phyloP scores from a whole-genome alignment of 352 stramenopile species.

The Phytophthora brassicae region DNA sequence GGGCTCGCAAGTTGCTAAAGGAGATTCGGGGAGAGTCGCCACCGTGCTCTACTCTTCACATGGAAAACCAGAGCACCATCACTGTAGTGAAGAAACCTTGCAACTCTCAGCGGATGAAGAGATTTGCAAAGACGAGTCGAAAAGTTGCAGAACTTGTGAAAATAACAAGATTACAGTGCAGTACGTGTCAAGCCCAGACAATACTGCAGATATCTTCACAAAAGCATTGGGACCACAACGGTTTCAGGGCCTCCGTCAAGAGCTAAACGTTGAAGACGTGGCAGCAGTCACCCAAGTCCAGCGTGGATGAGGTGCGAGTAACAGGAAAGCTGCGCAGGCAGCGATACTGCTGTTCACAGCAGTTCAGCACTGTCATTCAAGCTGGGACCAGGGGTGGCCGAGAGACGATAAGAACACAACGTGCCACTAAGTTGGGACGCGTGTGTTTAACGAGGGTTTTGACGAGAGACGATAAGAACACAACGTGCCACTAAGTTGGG shows the following conservation, averaged over 20 bases:
- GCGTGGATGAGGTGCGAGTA: conserved; percentile 1
- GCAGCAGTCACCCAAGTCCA: not conserved
- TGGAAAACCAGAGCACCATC: not conserved
- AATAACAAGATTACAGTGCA: not conserved
- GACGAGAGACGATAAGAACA: not conserved
- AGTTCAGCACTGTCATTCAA: not conserved
- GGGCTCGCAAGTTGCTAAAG: not conserved
- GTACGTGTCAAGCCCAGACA: not conserved
- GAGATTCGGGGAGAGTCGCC: not conserved
- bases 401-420: not conserved
- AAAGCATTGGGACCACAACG: not conserved
- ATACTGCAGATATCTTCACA: not conserved
- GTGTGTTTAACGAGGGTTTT: not conserved
- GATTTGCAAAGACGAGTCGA: not conserved
- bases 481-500: not conserved
- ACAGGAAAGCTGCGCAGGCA: not conserved
- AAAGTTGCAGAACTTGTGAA: not conserved
- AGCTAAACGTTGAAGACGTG: not conserved
- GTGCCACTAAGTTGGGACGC: not conserved
- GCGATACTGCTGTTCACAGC: not conserved
- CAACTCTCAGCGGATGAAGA: not conserved
- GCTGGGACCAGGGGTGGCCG: not conserved
- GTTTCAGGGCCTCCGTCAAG: not conserved
- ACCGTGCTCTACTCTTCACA: not conserved
- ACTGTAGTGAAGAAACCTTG: not conserved